These are phyloP conservation scores for Phytophthora litchii DNA, from an alignment of 352 stramenopile species.

Conservation along the genomic window DNA sequence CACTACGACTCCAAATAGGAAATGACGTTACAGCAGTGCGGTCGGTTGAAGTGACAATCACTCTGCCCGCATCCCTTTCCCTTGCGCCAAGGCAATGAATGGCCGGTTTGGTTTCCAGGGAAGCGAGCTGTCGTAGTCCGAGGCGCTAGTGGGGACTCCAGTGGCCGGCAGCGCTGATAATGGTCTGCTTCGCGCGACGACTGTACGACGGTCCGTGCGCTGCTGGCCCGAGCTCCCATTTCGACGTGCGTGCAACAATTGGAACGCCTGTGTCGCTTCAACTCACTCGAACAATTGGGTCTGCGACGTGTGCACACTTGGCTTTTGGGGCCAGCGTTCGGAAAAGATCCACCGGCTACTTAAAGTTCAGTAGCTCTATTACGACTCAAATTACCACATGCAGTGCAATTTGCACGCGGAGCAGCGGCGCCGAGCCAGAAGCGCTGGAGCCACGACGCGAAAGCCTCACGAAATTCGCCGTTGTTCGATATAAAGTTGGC, in stretches of 20 bases:
- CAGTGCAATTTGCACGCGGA: neutral
- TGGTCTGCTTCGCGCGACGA: conserved; percentile 28
- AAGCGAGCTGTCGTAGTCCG: conserved; percentile 16
- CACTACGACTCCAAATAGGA: conserved; percentile 34
- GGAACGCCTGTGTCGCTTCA: conserved; percentile 18
- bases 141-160: neutral
- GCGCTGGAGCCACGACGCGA: conserved; percentile 11
- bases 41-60: conserved; percentile 41
- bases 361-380: conserved; percentile 19
- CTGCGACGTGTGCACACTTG: conserved; percentile 34
- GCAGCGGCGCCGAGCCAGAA: conserved; percentile 2
- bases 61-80: conserved; percentile 19
- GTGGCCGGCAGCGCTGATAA: conserved; percentile 10
- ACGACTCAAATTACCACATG: conserved; percentile 15
- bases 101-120: conserved; percentile 35
- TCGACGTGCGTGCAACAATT: conserved; percentile 34
- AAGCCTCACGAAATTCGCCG: conserved; percentile 4
- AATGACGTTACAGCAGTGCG: conserved; percentile 36
- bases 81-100: conserved; percentile 5
- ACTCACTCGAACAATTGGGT: conserved; percentile 7
- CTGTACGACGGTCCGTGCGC: conserved; percentile 18
- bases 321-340: conserved; percentile 6
- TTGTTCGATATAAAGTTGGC: conserved; percentile 46
- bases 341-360: conserved; percentile 35
- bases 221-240: conserved; percentile 25